Evolutionary conservation across 768 basidiomycete genomes (phyloP), one percentile per base, ranked within the genome.

Genomic region (Agaricus subrufescens): DNA sequence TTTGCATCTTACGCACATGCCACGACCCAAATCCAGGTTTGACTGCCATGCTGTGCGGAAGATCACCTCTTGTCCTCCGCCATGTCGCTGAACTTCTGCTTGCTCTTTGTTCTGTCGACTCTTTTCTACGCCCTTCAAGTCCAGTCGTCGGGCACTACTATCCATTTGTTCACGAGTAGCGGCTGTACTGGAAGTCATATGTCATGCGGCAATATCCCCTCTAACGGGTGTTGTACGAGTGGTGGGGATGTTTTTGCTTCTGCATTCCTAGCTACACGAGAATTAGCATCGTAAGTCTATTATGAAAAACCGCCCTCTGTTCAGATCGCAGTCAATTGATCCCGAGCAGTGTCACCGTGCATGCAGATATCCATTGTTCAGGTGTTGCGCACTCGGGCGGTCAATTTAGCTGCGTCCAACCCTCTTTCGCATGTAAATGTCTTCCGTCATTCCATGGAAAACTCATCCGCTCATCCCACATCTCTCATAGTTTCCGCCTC

Each of bases 171-270:
- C 23, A 40, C 54, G 15, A 55, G 54, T 19, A 43, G 25, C 8
- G 15, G 46, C n/a, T 55, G 54, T n/a, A 30, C 37, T 8, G 54
- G 54, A 15, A 55, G 54, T 12, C 54, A 55, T 42, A 27, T 55
- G 54, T 55, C 54, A 37, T 55, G 54, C 12, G 44, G 54, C 9
- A 49, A 49, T 27, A 55, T 55, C 14, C 54, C 54, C 26, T 19
- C 46, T 0, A 47, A 40, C 8, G 54, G 46, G 8, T 55, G 54
- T 40, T 55, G 54, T 23, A 47, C 54, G 12, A 55, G 38, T 31
- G 46, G 46, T 26, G 46, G 46, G 29, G 38, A 42, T 14, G 3
- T 55, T 3, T 55, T 55, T 26, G 54, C 54, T n/a, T 55, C 54
- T 11, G 38, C 54, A 5, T 48, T 48, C 46, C 26, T 55, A 37